Evolutionary conservation across 164 flowering plant genomes (phyloP).

Genomic region (grape (Vitis vinifera)): DNA sequence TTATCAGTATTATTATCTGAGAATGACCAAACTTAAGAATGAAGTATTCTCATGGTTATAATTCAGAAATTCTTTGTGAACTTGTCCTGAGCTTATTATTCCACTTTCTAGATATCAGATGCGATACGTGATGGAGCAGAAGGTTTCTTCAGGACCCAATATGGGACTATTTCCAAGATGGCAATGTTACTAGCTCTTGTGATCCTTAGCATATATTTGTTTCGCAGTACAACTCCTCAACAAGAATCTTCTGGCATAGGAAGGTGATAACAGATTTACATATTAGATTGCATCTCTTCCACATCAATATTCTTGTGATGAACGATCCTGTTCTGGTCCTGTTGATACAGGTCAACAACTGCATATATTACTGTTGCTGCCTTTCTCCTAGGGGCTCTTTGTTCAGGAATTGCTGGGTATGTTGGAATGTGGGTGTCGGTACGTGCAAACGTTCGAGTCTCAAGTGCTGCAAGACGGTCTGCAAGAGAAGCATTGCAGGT

Average conservation of each 20-base stretch:
- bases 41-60: neutral
- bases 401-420: slow-evolving; percentile 98
- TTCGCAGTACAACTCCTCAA: slow-evolving; percentile 83
- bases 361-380: slow-evolving; percentile 93
- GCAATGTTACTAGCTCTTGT: slow-evolving; percentile 74
- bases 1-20: neutral
- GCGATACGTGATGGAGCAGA: slow-evolving; percentile 99
- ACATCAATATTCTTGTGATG: neutral
- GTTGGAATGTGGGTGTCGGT: slow-evolving; percentile 99
- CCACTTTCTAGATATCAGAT: slow-evolving; percentile 78
- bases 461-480: slow-evolving; percentile 99
- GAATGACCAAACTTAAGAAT: neutral
- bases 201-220: slow-evolving; percentile 76
- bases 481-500: slow-evolving; percentile 99
- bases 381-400: slow-evolving; percentile 91
- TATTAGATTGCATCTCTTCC: no score
- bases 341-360: slow-evolving; percentile 66
- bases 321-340: slow-evolving; percentile 1
- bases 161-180: slow-evolving; percentile 97
- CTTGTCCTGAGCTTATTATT: slow-evolving; percentile 23
- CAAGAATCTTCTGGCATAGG: slow-evolving; percentile 90
- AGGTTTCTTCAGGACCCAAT: slow-evolving; percentile 96
- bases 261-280: slow-evolving; percentile 44
- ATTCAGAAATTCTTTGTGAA: neutral
- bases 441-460: slow-evolving; percentile 97